Evolutionary conservation across 352 stramenopile species (phyloP).

Genomic region (Halophytophthora batemanensis): DNA sequence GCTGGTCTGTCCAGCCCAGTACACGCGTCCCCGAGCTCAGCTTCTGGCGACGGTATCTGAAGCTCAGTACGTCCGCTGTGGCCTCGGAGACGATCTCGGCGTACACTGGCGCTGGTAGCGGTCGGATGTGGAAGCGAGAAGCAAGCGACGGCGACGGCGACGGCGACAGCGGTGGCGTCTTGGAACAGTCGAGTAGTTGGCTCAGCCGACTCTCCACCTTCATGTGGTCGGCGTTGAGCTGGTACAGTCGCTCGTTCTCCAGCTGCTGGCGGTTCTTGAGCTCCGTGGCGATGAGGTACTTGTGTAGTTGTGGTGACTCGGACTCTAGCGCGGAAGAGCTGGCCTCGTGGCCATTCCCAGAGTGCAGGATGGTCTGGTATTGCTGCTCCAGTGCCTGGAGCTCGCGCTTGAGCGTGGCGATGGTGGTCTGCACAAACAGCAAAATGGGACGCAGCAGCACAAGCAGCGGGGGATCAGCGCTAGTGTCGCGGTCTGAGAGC

Average conservation of each 20-base stretch:
- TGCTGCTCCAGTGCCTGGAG: constrained; percentile 39
- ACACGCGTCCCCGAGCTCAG: constrained; percentile 43
- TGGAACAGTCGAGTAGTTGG: constrained; percentile 45
- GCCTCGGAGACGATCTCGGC: constrained; percentile 39
- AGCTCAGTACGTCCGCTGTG: constrained; percentile 49
- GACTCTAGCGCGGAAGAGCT: neutral
- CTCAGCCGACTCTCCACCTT: constrained; percentile 49
- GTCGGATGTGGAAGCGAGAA: constrained; percentile 34
- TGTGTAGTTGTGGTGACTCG: constrained; percentile 26
- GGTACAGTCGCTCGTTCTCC: constrained; percentile 61
- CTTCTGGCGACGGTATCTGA: constrained; percentile 40
- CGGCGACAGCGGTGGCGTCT: constrained; percentile 27
- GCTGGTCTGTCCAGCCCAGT: constrained; percentile 66
- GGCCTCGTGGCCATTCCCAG: constrained; percentile 1
- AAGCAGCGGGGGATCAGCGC: constrained; percentile 3
- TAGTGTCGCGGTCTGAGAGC: neutral
- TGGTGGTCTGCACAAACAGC: constrained; percentile 33
- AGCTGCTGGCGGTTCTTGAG: constrained; percentile 41
- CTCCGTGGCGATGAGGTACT: constrained; percentile 45
- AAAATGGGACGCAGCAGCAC: too few species aligned
- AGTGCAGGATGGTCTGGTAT: constrained; percentile 37
- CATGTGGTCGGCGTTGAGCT: constrained; percentile 45
- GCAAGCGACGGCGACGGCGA: neutral
- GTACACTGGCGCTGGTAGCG: constrained; percentile 34
- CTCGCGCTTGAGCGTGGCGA: constrained; percentile 45